A percentile compares a stretch with the other conserved stretches of the same genome.
These are phyloP conservation scores for Skeletonema potamos DNA, from an alignment of 108 stramenopile species.

Conservation along the genomic window DNA sequence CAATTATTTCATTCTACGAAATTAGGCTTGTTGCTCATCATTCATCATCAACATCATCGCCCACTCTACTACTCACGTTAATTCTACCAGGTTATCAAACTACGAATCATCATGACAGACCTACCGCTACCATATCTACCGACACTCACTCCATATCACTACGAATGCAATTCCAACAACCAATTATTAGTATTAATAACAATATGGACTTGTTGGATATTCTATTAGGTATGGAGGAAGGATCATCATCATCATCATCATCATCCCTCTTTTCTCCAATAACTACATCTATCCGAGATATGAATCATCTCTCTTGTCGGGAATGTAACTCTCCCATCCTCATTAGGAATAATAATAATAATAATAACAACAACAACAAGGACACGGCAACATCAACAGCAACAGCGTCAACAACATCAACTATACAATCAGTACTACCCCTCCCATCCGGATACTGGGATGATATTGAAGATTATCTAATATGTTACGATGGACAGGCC, in stretches of 20 bases:
- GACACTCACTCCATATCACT: slow-evolving; percentile 20
- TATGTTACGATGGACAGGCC: slow-evolving; percentile 54
- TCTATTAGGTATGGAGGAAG: slow-evolving; percentile 21
- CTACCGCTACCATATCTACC: background rate
- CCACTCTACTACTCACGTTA: background rate
- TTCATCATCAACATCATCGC: no score
- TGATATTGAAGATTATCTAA: slow-evolving; percentile 82
- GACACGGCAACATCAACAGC: background rate
- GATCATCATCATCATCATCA: no score
- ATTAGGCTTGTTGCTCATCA: slow-evolving; percentile 5
- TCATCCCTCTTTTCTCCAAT: slow-evolving; percentile 5
- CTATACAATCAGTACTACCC: slow-evolving; percentile 40
- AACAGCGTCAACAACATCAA: background rate
- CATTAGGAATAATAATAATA: no score
- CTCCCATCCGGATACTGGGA: slow-evolving; percentile 82
- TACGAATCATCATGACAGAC: background rate
- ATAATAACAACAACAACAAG: slow-evolving; percentile 1
- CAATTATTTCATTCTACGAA: background rate
- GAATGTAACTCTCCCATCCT: slow-evolving; percentile 55
- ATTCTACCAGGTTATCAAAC: background rate
- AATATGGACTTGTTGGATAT: slow-evolving; percentile 7
- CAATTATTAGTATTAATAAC: background rate
- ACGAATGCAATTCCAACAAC: slow-evolving; percentile 23
- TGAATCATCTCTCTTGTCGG: slow-evolving; percentile 52
- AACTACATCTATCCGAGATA: slow-evolving; percentile 9